Evolutionary conservation across 495 filamentous ascomycete species (phyloP).

Genomic region (Daldinia vernicosa): DNA sequence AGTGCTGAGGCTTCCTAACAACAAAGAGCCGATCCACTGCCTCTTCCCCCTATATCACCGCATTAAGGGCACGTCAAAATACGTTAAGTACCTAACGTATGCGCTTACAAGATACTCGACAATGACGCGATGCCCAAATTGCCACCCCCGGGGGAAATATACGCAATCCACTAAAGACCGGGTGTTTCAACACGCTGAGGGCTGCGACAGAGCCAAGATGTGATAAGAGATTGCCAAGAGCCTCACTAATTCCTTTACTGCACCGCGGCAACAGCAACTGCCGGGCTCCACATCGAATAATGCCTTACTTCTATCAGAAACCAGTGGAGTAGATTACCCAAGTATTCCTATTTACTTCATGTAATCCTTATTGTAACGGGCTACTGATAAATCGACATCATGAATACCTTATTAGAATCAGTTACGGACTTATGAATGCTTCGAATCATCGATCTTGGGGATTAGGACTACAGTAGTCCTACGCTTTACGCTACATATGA

Average conservation of each 20-base stretch:
- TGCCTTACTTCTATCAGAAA: background rate
- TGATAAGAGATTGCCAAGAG: constrained; percentile 33
- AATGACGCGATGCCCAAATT: background rate
- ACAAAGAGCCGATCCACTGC: too few species aligned
- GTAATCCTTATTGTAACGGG: background rate
- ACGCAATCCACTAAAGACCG: constrained; percentile 12
- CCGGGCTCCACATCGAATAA: constrained; percentile 18
- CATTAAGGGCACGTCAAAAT: too few species aligned
- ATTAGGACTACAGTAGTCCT: too few species aligned
- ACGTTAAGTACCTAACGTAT: too few species aligned
- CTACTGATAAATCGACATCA: background rate
- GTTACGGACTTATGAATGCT: too few species aligned
- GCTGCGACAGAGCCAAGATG: constrained; percentile 39
- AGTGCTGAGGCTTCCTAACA: too few species aligned
- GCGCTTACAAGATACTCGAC: too few species aligned
- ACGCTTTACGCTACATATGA: too few species aligned
- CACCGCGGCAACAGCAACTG: constrained; percentile 1
- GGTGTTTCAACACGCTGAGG: constrained; percentile 25
- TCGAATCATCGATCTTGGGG: too few species aligned
- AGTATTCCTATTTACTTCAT: background rate
- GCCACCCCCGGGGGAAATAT: background rate
- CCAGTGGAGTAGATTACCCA: background rate
- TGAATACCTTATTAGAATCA: background rate
- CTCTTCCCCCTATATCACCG: too few species aligned
- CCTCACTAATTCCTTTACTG: constrained; percentile 14